Evolutionary conservation across 1,284 basidiomycete genomes (phyloP).

Genomic region (Leccinum pachyderme): DNA sequence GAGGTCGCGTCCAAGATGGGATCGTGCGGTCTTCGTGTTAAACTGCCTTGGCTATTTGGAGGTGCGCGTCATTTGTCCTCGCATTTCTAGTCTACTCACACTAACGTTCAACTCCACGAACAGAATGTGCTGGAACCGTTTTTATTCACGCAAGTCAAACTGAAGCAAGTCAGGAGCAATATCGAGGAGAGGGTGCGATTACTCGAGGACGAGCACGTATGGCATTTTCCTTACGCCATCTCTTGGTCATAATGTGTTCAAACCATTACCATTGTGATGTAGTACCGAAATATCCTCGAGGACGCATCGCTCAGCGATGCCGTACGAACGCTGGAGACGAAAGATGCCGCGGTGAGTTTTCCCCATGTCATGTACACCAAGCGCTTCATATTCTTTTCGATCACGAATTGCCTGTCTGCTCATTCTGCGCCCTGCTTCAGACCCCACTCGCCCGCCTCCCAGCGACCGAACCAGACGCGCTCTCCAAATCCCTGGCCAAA

Average conservation of each 20-base stretch:
- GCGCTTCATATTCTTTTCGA: background rate
- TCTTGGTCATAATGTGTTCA: too few relatives aligned
- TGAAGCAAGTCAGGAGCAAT: slow-evolving; percentile 54
- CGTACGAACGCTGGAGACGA: slow-evolving; percentile 54
- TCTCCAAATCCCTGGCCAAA: slow-evolving; percentile 52
- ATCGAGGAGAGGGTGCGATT: slow-evolving; percentile 62
- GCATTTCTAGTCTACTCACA: background rate
- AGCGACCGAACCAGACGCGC: slow-evolving; percentile 50
- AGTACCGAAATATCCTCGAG: slow-evolving; percentile 73
- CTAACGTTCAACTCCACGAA: background rate
- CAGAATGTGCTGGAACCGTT: slow-evolving; percentile 74
- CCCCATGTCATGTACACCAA: background rate
- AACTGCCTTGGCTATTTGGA: slow-evolving; percentile 83
- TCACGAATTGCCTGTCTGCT: background rate
- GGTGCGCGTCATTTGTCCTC: slow-evolving; percentile 38
- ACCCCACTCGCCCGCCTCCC: slow-evolving; percentile 70
- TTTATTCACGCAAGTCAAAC: slow-evolving; percentile 68
- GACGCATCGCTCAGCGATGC: slow-evolving; percentile 75
- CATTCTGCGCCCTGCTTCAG: slow-evolving; percentile 36
- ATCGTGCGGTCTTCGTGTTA: slow-evolving; percentile 76
- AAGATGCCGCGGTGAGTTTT: slow-evolving; percentile 51
- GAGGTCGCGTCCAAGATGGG: slow-evolving; percentile 60
- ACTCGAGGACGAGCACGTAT: slow-evolving; percentile 81
- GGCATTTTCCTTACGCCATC: slow-evolving; percentile 24
- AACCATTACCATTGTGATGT: slow-evolving; percentile 1